Base-by-base conservation (phyloP, 2,329 filamentous ascomycete species). In the Talaromyces rugulosus region DNA sequence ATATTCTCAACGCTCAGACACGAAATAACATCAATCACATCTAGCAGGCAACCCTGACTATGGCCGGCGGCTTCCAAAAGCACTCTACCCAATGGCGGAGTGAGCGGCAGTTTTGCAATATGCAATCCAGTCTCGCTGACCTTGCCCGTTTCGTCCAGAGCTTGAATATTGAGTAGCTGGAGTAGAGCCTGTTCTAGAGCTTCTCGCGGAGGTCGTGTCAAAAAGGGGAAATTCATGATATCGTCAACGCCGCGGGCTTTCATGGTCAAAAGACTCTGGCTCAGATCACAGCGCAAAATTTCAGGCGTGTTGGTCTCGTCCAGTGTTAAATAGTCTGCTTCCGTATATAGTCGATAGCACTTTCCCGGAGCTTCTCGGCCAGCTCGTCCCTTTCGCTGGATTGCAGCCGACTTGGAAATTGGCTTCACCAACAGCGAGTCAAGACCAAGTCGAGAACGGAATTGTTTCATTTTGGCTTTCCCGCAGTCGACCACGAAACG, bases 381-480 rank as follows among this genome's bases (percentile, higher is more conserved):
- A 8, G 95, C 95, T 78, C 95, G 90, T 73, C 95, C 95, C 58
- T 91, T 87, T 62, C 95, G 85, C 74, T 99, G 95, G 55, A 96
- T 90, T 0, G 95, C 94, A 0, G 95, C 96, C 0, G 94, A 96
- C 70, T 92, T 91, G 0, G 93, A 97, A 34, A 99, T 95, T 0
- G 92, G 88, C 66, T 96, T 96, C 2, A 91, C 88, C 0, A 98
- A 83, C 1, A 99, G 83, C 0, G 94, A 96, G 68, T 98, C 94
- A 71, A 99, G 87, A 5, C 92, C 93, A 0, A 98, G 83, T 0
- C 88, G 85, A 16, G 89, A 86, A 14, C 93, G 89, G 73, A 92
- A 99, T 66, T 96, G 90, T 77, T 97, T 97, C 66, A 96, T 85
- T 73, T 99, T 99, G 8, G 90, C 91, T 70, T 97, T 97, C 53